phyloP scores from a whole-genome alignment of 2,329 filamentous ascomycete species.

The Sclerotinia borealis region DNA sequence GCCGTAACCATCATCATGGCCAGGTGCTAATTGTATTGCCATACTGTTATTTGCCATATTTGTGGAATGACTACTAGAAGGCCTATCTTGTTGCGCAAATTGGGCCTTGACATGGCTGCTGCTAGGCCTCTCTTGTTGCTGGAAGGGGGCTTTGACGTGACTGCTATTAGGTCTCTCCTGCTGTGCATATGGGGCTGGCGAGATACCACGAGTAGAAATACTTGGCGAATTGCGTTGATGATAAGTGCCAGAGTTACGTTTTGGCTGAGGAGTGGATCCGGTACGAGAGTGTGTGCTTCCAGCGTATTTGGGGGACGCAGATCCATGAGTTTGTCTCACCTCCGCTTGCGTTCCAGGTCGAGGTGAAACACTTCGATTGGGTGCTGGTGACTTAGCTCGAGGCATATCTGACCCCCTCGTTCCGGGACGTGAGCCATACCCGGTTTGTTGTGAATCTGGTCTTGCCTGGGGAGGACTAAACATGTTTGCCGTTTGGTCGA shows the following conservation, averaged over 20 bases:
- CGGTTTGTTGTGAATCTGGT: constrained; percentile 27
- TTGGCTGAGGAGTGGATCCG: constrained; percentile 35
- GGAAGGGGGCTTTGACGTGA: constrained; percentile 27
- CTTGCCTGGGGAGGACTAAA: constrained; percentile 43
- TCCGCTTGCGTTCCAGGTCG: constrained; percentile 50
- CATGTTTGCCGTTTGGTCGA: constrained; percentile 74
- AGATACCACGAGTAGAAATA: constrained; percentile 38
- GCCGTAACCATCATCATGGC: constrained; percentile 51
- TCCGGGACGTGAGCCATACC: constrained; percentile 44
- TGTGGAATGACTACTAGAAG: constrained; percentile 8
- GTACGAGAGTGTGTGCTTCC: constrained; percentile 31
- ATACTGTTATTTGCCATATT: constrained; percentile 37
- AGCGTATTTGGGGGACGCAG: constrained; percentile 58
- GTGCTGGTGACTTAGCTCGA: constrained; percentile 60
- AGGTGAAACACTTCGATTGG: constrained; percentile 58
- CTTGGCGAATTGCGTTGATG: constrained; percentile 46
- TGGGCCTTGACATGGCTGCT: constrained; percentile 37
- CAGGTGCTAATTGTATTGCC: constrained; percentile 60
- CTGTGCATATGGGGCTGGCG: constrained; percentile 35
- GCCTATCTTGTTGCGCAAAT: constrained; percentile 18
- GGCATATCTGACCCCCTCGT: constrained; percentile 55
- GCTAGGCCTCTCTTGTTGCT: constrained; percentile 42
- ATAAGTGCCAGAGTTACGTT: constrained; percentile 44
- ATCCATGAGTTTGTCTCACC: constrained; percentile 40
- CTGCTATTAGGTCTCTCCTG: constrained; percentile 46